Evolutionary conservation across 2,329 filamentous ascomycete species (phyloP).

Genomic region (Hypoxylon sp.): DNA sequence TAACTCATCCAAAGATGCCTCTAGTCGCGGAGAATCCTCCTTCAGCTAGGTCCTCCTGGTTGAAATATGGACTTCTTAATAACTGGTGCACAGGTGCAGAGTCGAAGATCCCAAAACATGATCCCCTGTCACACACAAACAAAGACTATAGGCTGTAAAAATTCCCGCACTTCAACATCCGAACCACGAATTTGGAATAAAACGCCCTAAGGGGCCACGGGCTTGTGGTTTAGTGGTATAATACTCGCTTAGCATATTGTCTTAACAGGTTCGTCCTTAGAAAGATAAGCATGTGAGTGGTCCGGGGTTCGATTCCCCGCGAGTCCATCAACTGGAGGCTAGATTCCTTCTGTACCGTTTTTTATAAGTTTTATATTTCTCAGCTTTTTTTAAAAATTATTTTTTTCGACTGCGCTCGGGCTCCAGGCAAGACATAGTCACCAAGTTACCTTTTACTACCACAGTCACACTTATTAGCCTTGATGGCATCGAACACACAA

Average conservation of each 20-base stretch:
- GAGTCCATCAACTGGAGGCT: conserved; percentile 49
- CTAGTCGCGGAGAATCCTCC: no score
- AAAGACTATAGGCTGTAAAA: conserved; percentile 2
- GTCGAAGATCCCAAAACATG: no score
- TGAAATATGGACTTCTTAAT: no score
- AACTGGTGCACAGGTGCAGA: no score
- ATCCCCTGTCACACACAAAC: no score
- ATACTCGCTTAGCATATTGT: conserved; percentile 57
- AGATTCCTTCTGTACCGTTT: conserved; percentile 37
- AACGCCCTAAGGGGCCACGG: conserved; percentile 20
- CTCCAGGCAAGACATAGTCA: no score
- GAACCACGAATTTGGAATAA: not conserved
- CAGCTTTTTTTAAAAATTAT: not conserved
- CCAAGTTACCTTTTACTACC: no score
- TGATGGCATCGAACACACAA: conserved; percentile 5
- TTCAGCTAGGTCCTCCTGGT: no score
- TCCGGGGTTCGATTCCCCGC: conserved; percentile 59
- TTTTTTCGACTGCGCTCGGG: no score
- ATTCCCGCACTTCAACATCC: not conserved
- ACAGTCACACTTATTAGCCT: no score
- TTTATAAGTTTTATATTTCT: not conserved
- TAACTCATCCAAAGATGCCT: no score
- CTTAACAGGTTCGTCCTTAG: no score
- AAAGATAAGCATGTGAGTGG: conserved; percentile 57
- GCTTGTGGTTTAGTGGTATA: conserved; percentile 59